Percentiles rank a stretch among this genome's conserved stretches.
These are phyloP conservation scores for Kandelia obovata DNA, from an alignment of 345 rosid species.

Conservation along the genomic window DNA sequence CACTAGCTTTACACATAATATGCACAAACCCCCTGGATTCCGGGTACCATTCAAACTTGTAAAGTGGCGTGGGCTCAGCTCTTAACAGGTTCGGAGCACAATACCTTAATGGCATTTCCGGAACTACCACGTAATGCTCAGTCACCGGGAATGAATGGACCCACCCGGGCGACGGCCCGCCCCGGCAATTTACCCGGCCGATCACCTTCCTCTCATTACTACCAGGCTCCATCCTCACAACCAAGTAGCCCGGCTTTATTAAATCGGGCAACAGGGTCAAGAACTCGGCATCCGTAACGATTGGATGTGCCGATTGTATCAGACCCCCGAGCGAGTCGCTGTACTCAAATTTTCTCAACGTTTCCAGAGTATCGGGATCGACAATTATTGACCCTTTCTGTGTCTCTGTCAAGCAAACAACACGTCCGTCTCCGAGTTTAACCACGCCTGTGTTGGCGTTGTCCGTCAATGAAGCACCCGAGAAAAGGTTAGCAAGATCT, in stretches of 20 bases:
- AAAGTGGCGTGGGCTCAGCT: conserved; percentile 92
- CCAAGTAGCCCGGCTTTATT: conserved; percentile 68
- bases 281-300: conserved; percentile 71
- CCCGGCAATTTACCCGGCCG: conserved; percentile 67
- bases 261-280: conserved; percentile 81
- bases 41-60: conserved; percentile 94
- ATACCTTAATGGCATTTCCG: conserved; percentile 90
- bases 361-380: conserved; percentile 62
- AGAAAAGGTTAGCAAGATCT: conserved; percentile 62
- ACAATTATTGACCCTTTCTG: conserved; percentile 81
- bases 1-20: conserved; percentile 82
- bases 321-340: conserved; percentile 63
- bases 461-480: conserved; percentile 85
- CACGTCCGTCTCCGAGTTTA: conserved; percentile 81
- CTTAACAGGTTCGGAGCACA: conserved; percentile 66
- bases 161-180: conserved; percentile 91
- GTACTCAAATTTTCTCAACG: conserved; percentile 67
- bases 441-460: conserved; percentile 91
- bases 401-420: conserved; percentile 85
- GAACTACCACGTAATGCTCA: conserved; percentile 69
- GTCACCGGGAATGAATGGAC: conserved; percentile 96
- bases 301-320: conserved; percentile 88
- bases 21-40: conserved; percentile 65
- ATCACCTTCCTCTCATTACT: conserved; percentile 78
- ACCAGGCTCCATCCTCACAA: conserved; percentile 75